A percentile compares a stretch with the other conserved stretches of the same genome.
Conservation (phyloP, 108 stramenopile species). For the Asterionellopsis glacialis region DNA sequence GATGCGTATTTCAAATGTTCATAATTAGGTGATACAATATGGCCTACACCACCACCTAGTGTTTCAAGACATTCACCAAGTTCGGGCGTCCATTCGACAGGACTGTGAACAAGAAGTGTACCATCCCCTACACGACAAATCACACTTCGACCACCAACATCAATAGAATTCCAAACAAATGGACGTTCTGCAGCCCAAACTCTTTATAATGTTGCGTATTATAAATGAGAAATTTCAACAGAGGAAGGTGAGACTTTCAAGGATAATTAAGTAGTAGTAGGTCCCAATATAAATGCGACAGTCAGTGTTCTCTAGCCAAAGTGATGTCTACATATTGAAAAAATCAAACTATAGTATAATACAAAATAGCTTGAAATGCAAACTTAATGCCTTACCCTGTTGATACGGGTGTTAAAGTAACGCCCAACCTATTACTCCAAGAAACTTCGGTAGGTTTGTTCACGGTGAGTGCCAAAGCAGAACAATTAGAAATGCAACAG, state of each 20-base stretch:
- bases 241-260: no score
- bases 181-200: slow-evolving; percentile 78
- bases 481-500: no score
- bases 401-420: slow-evolving; percentile 60
- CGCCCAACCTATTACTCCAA: slow-evolving; percentile 50
- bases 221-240: no score
- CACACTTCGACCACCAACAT: slow-evolving; percentile 81
- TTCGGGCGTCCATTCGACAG: slow-evolving; percentile 49
- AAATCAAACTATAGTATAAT: no score
- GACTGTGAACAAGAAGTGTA: slow-evolving; percentile 70
- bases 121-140: slow-evolving; percentile 41
- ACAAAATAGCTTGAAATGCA: no score
- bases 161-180: slow-evolving; percentile 83
- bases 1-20: slow-evolving; percentile 79
- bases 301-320: no score
- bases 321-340: no score
- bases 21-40: slow-evolving; percentile 81
- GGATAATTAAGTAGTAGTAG: no score
- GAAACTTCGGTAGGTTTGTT: background rate
- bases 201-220: slow-evolving; percentile 2
- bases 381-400: no score
- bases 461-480: background rate
- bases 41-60: slow-evolving; percentile 52
- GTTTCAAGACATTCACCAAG: slow-evolving; percentile 41
- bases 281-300: no score